These are phyloP conservation scores for Galerina sulciceps DNA, from an alignment of 768 basidiomycete genomes.

Conservation along the genomic window DNA sequence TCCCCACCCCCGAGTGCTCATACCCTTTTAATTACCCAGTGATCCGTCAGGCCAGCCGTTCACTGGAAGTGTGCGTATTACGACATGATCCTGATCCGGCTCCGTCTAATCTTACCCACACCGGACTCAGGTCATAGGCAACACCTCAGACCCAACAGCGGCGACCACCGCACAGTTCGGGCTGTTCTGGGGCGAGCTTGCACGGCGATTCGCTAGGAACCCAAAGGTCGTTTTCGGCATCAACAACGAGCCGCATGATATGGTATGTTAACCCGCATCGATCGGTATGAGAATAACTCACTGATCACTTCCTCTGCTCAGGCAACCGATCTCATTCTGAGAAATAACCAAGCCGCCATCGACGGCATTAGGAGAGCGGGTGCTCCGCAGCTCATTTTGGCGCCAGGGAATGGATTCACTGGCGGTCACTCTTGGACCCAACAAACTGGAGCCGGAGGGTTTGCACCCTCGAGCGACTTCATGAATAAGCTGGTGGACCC, in stretches of 20 bases:
- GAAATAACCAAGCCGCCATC: constrained; percentile 49
- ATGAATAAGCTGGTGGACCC: constrained; percentile 45
- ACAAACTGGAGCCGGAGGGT: constrained; percentile 32
- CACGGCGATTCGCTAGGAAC: constrained; percentile 41
- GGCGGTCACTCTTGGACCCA: constrained; percentile 51
- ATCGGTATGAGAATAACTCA: neutral
- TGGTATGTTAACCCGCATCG: constrained; percentile 29
- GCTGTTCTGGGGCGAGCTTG: constrained; percentile 47
- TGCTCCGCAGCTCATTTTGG: constrained; percentile 46
- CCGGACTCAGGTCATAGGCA: constrained; percentile 43
- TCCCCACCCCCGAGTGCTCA: neutral
- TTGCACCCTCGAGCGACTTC: constrained; percentile 44
- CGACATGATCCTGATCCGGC: neutral
- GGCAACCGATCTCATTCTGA: constrained; percentile 44
- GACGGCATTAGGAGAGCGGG: constrained; percentile 44
- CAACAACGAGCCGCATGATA: constrained; percentile 51
- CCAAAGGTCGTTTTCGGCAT: constrained; percentile 50
- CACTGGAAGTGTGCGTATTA: constrained; percentile 41
- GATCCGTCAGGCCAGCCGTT: constrained; percentile 48
- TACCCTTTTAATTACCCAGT: constrained; percentile 20
- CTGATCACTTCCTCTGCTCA: constrained; percentile 9
- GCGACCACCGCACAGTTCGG: constrained; percentile 48
- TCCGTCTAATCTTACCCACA: neutral
- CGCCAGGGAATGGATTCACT: constrained; percentile 51
- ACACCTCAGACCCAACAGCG: constrained; percentile 46